Conservation (phyloP, 768 basidiomycete genomes). For the Coprinellus aureogranulatus region DNA sequence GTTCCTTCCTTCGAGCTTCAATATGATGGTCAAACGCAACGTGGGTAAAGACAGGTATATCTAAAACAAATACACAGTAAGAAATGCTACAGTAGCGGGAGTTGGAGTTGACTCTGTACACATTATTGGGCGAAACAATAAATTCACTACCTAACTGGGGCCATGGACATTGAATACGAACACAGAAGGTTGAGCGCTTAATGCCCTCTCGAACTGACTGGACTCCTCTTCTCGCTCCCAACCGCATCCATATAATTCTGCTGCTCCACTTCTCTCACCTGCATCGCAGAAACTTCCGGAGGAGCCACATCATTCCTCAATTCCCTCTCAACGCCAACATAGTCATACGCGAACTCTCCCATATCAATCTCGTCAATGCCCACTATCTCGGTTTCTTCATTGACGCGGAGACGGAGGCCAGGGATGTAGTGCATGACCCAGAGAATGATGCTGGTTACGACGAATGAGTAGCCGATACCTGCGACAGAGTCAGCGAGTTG, state of each 20-base stretch:
- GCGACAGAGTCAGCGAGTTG: slow-evolving; percentile 76
- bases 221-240: too few relatives aligned
- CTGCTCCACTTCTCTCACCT: not conserved
- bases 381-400: slow-evolving; percentile 67
- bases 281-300: not conserved
- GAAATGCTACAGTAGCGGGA: too few relatives aligned
- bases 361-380: slow-evolving; percentile 90
- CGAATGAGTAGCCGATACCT: slow-evolving; percentile 69
- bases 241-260: not conserved
- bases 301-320: not conserved
- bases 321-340: slow-evolving; percentile 71
- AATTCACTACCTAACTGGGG: too few relatives aligned
- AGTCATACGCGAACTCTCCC: slow-evolving; percentile 89
- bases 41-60: too few relatives aligned
- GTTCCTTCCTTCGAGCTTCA: too few relatives aligned
- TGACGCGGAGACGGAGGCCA: slow-evolving; percentile 66
- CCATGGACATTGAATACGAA: too few relatives aligned
- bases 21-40: not conserved
- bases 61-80: too few relatives aligned
- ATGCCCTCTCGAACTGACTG: too few relatives aligned
- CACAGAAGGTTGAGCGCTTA: too few relatives aligned
- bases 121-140: too few relatives aligned
- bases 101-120: too few relatives aligned
- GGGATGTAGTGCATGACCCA: slow-evolving; percentile 90
- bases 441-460: slow-evolving; percentile 79